Base-by-base conservation (phyloP, 129 eudicot species). In the Ambrosia artemisiifolia region DNA sequence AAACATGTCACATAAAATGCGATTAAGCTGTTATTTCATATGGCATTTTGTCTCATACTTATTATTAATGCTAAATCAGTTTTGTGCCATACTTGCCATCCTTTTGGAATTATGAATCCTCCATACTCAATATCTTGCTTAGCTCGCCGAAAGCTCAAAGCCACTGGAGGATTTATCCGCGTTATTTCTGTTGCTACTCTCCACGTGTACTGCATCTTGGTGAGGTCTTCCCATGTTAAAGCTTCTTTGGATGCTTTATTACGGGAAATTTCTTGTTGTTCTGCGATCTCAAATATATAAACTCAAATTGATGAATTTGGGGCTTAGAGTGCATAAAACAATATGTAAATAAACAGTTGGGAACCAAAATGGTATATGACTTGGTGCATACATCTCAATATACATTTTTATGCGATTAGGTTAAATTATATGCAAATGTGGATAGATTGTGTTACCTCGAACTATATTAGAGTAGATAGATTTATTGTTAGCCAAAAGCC, bases 51-150 rank as follows among this genome's bases (percentile, higher is more conserved):
- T 35, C 0, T 24, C 28, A 24, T 24, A 40, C 11, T n/a, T 2
- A 1, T 10, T 38, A 3, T 8, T 57, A 6, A 30, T 28, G 57
- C 28, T 24, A 24, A 9, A 57, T 20, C 6, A 19, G 7, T 42
- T 17, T 66, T 12, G 17, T 32, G 11, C 13, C 83, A 40, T 81
- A 85, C 89, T 28, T 85, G 86, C 84, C 89, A 85, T 48, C 86
- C 89, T 78, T 78, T 85, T 17, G 89, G 89, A 34, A 85, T 85
- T 50, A 67, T 60, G 77, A 78, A 81, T 49, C 83, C 86, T 61
- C 75, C 83, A 14, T 75, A 46, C 77, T 82, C 79, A 10, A 77
- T 32, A 60, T 82, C 86, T 78, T 73, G 47, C 42, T 63, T 66
- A 40, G 75, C 59, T 57, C 69, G 78, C 14, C 81, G 65, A 3